These are phyloP conservation scores for Cerioporus squamosus DNA, from an alignment of 1,284 basidiomycete genomes.

Conservation along the genomic window DNA sequence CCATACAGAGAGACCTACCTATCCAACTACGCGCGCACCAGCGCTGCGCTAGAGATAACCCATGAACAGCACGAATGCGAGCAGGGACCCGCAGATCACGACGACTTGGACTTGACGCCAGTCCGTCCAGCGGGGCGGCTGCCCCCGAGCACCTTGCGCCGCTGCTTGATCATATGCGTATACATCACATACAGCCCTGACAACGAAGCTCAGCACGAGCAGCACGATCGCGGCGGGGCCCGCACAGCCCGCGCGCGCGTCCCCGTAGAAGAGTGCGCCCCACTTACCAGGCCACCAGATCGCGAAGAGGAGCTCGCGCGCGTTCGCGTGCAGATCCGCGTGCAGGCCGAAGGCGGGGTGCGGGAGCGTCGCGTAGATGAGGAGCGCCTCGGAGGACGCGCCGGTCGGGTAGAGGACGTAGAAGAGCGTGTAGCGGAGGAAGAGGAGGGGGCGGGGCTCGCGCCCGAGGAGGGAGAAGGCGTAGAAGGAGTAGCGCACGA, in stretches of 20 bases:
- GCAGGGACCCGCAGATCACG: constrained; percentile 17
- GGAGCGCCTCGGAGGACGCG: constrained; percentile 87
- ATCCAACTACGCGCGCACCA: not conserved
- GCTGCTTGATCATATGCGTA: constrained; percentile 87
- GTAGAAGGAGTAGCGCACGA: constrained; percentile 94
- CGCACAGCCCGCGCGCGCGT: not conserved
- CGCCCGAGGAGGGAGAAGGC: constrained; percentile 66
- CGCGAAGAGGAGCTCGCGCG: constrained; percentile 69
- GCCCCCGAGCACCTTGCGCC: constrained; percentile 74
- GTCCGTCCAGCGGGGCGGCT: constrained; percentile 27
- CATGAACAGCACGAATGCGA: not conserved
- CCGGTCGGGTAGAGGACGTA: constrained; percentile 93
- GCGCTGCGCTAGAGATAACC: not conserved
- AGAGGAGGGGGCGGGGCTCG: constrained; percentile 55
- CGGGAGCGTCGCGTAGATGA: constrained; percentile 80
- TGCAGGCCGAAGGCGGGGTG: constrained; percentile 23
- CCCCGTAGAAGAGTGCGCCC: not conserved
- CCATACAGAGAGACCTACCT: not conserved
- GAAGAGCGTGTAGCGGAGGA: constrained; percentile 90
- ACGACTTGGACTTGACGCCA: constrained; percentile 34
- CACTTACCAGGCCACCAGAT: constrained; percentile 90
- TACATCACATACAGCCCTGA: constrained; percentile 87
- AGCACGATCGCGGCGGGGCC: not conserved
- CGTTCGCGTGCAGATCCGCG: constrained; percentile 50
- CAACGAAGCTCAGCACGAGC: constrained; percentile 6